These are phyloP conservation scores for Neurospora sp. DNA, from an alignment of 495 filamentous ascomycete species.

Conservation along the genomic window DNA sequence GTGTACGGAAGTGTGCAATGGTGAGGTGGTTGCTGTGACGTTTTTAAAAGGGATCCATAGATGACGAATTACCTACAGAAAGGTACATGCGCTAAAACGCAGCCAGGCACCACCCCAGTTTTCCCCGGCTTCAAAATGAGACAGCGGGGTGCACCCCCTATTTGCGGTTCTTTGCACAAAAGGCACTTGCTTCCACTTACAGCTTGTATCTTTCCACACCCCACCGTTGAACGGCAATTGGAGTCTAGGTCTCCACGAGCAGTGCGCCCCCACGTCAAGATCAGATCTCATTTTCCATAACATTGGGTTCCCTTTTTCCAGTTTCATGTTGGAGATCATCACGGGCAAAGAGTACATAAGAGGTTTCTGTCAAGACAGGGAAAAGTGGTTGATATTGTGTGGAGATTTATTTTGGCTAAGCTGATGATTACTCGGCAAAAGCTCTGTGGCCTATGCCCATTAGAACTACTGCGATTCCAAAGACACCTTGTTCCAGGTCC, in stretches of 20 bases:
- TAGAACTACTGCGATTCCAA: not conserved
- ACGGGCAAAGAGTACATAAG: not conserved
- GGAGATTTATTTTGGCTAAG: not conserved
- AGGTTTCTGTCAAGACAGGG: not conserved
- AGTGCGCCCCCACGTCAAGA: not conserved
- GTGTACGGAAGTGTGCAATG: not conserved
- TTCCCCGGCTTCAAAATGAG: not conserved
- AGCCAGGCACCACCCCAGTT: not conserved
- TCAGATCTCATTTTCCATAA: not conserved
- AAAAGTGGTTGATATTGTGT: not conserved
- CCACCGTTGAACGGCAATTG: not conserved
- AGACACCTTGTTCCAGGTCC: not conserved
- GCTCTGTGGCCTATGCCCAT: not conserved
- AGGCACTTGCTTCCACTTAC: not conserved
- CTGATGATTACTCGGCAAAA: not conserved
- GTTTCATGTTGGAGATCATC: not conserved
- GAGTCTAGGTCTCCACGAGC: not conserved
- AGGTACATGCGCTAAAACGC: not conserved
- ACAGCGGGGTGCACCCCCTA: not conserved
- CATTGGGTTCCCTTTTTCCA: not conserved
- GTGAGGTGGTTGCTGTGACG: not conserved
- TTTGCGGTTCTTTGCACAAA: not conserved
- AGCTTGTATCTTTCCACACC: not conserved
- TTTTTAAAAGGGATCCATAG: not conserved
- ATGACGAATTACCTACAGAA: not conserved